phyloP scores from a whole-genome alignment of 169 alveolate genomes.

The Cryptosporidium viatorum region DNA sequence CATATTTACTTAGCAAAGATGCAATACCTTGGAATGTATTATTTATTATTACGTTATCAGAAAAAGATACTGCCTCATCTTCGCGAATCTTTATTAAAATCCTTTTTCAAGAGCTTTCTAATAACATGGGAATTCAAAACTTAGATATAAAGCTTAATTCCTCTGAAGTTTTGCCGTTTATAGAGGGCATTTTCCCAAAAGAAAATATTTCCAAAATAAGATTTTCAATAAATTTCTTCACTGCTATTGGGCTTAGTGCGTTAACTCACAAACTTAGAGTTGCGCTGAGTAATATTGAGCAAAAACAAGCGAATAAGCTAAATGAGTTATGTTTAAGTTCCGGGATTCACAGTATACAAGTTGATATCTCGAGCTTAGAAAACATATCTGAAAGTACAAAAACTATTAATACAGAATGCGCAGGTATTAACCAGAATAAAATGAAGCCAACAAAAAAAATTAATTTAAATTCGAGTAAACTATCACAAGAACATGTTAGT shows the following conservation, averaged over 20 bases:
- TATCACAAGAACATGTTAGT: not conserved
- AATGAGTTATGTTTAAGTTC: slow-evolving; percentile 17
- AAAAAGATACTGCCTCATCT: slow-evolving; percentile 96
- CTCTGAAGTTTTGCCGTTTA: slow-evolving; percentile 87
- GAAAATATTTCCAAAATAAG: slow-evolving; percentile 95
- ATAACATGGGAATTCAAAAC: slow-evolving; percentile 86
- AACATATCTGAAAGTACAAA: not conserved
- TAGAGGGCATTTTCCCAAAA: slow-evolving; percentile 93
- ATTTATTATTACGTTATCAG: slow-evolving; percentile 92
- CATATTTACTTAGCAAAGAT: slow-evolving; percentile 93
- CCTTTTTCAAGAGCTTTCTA: slow-evolving; percentile 92
- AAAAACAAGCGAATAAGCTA: slow-evolving; percentile 33
- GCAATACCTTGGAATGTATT: slow-evolving; percentile 92
- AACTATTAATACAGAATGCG: not conserved
- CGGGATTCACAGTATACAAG: not conserved
- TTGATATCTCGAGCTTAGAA: not conserved
- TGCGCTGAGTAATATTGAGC: slow-evolving; percentile 79
- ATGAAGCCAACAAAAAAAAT: not conserved
- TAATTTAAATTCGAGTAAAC: not conserved
- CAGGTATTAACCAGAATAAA: not conserved
- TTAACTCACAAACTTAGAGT: slow-evolving; percentile 93
- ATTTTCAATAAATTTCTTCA: slow-evolving; percentile 96
- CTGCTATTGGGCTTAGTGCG: slow-evolving; percentile 96
- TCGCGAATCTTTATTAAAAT: slow-evolving; percentile 97
- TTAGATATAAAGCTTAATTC: slow-evolving; percentile 85